Evolutionary conservation across 805 yeast species (phyloP), one percentile per base, ranked within the genome.

Genomic region (Saccharomycopsis malanga): DNA sequence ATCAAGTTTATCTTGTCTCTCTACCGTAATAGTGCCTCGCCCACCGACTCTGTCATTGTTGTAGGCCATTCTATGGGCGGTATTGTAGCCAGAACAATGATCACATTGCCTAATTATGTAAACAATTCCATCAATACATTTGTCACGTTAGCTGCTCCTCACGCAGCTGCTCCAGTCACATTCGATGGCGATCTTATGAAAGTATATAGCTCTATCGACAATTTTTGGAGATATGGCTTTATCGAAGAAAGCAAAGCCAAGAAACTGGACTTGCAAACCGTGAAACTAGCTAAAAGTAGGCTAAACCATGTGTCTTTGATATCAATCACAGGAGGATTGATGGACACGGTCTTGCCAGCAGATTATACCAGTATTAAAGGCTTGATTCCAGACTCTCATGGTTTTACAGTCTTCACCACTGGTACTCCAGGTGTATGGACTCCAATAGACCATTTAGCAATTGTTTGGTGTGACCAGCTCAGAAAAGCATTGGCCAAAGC

Each of bases 61-160:
- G 54, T 91, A 0, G 96, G 87, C 2, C 98, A 91, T 66, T 91
- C 98, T 0, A 91, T 91, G 98, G 98, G 98, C 36, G 98, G 98
- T 2, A 76, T 91, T 15, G 98, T 93, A 1, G 84, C 96, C 2
- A 71, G 98, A 49, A 81, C 87, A 0, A 77, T 89, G 77, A 72
- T 87, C 4, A 79, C 94, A 0, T 64, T 91, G 45, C 83, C 87
- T 1, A 89, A 87, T 58, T 89, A 87, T 60, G 57, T 69, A 1
- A 74, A 74, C 3, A 76, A 73, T 20, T 83, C 96, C 1, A 79
- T 93, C 18, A 88, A 86, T 58, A 82, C 96, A 0, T 82, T 91
- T 14, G 54, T 89, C 20, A 89, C 98, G 0, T 66, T 91, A 32
- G 83, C 96, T 0, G 78, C 97, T 0, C 98, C 98, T 0, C 98